Conservation (phyloP, 2,329 filamentous ascomycete species). For the Alternaria ventricosa region DNA sequence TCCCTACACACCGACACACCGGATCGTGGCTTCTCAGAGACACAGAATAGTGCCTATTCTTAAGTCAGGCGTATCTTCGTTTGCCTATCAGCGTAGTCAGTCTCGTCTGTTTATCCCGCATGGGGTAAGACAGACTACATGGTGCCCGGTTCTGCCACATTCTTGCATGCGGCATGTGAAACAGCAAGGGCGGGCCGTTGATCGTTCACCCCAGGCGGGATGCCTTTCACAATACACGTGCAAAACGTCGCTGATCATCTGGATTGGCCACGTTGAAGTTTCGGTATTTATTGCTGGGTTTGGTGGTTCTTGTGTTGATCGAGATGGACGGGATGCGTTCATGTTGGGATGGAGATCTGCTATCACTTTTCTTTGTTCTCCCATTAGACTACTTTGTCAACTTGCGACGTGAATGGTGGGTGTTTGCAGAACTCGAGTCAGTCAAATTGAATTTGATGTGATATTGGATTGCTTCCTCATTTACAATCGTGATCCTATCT, state of each 20-base stretch:
- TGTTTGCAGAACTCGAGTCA: not conserved
- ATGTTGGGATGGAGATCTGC: not conserved
- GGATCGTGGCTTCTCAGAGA: not conserved
- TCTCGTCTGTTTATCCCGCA: not conserved
- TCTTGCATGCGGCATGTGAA: not conserved
- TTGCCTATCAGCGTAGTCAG: no score
- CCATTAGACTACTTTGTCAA: rapidly evolving
- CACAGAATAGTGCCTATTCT: no score
- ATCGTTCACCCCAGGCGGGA: not conserved
- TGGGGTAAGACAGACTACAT: not conserved
- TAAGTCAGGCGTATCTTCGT: no score
- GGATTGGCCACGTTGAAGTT: no score
- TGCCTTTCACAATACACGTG: not conserved
- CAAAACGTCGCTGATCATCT: not conserved
- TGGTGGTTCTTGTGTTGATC: not conserved
- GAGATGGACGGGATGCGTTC: not conserved
- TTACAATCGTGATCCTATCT: not conserved
- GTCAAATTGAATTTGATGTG: rapidly evolving
- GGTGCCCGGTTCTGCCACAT: not conserved
- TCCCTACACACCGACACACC: not conserved
- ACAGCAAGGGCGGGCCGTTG: not conserved
- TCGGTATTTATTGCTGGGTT: not conserved
- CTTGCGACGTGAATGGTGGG: not conserved
- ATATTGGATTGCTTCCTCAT: not conserved
- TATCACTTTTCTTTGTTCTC: not conserved